Conservation (phyloP, 2,329 filamentous ascomycete genomes). For the Lizonia empirigonia region DNA sequence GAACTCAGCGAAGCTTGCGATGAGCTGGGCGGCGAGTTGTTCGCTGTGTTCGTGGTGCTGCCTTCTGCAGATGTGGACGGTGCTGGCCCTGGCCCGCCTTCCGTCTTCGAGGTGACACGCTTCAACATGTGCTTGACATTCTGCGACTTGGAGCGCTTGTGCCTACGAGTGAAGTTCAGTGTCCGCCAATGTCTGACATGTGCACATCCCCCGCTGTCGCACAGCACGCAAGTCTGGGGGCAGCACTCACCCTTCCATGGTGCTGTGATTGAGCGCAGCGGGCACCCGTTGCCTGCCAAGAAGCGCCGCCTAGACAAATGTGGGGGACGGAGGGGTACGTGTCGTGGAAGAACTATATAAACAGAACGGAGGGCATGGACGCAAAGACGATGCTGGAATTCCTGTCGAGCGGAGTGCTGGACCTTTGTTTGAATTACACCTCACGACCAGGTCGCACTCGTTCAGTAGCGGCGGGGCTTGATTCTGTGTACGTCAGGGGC, state of each 20-base stretch:
- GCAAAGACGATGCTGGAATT: not conserved
- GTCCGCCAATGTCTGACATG: slow-evolving; percentile 14
- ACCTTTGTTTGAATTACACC: slow-evolving; percentile 4
- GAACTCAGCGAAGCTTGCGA: slow-evolving; percentile 36
- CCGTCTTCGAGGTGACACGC: slow-evolving; percentile 43
- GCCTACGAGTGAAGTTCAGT: slow-evolving; percentile 28
- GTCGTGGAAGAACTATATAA: slow-evolving; percentile 3
- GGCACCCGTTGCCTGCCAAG: slow-evolving; percentile 20
- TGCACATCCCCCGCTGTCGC: slow-evolving; percentile 11
- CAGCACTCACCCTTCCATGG: slow-evolving; percentile 44
- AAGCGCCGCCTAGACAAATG: slow-evolving; percentile 12
- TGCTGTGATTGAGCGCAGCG: slow-evolving; percentile 24
- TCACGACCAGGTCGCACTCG: slow-evolving; percentile 6
- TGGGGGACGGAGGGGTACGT: slow-evolving; percentile 3
- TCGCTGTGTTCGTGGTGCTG: slow-evolving; percentile 19
- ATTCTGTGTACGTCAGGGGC: not conserved
- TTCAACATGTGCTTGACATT: slow-evolving; percentile 46
- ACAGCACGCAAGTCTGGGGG: slow-evolving; percentile 17
- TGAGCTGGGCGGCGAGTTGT: slow-evolving; percentile 26
- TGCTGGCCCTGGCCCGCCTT: slow-evolving; percentile 32
- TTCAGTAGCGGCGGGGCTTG: slow-evolving; percentile 16
- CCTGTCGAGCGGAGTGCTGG: slow-evolving; percentile 2
- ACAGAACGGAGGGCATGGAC: not conserved
- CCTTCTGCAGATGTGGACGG: slow-evolving; percentile 23
- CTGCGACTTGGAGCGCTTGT: slow-evolving; percentile 52